Evolutionary conservation across 2,329 filamentous ascomycete species (phyloP), one percentile per base, ranked within the genome.

Genomic region (Aspergillus pseudoviridinutans): DNA sequence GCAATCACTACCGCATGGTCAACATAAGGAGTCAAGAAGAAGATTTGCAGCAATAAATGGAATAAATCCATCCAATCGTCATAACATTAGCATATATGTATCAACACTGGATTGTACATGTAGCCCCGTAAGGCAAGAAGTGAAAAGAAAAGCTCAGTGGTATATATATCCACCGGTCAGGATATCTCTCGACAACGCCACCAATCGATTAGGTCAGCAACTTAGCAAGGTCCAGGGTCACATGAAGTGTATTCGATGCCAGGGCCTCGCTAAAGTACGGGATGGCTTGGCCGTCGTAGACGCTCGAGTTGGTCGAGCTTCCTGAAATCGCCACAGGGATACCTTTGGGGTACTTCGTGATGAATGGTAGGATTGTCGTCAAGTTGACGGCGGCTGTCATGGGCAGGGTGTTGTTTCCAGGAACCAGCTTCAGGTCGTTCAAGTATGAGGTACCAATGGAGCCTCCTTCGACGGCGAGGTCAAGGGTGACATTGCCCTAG

Each of bases 401-500:
- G 1, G 78, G 72, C 42, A 83, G 64, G 12, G 60, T 74, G 70
- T 86, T 85, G 61, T 78, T 69, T 47, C 84, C 84, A 0, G 85
- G 85, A 9, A 67, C 70, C 25, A 87, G 72, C 24, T 77, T 70
- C 42, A 87, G 72, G 65, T 85, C 64, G 38, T 77, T 68, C 14
- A 87, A 72, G 28, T 77, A 77, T 6, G 80, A 66, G 52, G 75
- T 76, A 29, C 84, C 84, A 58, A 87, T 78, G 4, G 66, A 20
- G 4, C 71, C 77, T 49, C 76, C 76, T 44, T 76, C 74, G 50
- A 82, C 75, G 44, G 75, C 75, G 58, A 87, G 77, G 60, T 79
- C 71, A 64, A 86, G 73, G 9, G 82, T 83, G 1, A 87, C 75
- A 61, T 86, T 84, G 57, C 84, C 84, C 66, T 75, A 49, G 20